Evolutionary conservation across 192 early-diverging fungal species (phyloP).

Genomic region (Podila clonocystis): DNA sequence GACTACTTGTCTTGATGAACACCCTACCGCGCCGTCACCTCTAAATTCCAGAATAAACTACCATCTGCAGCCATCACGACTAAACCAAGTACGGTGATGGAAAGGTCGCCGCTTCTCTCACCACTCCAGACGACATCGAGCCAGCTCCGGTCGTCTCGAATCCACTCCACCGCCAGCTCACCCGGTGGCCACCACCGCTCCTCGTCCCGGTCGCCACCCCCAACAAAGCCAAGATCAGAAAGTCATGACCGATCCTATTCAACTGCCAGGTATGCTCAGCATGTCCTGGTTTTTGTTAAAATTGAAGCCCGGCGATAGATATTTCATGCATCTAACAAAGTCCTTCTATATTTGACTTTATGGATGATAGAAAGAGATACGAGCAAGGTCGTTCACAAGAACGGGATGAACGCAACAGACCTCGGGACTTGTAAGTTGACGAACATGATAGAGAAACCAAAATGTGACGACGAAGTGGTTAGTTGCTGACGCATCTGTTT

Average conservation of each 20-base stretch:
- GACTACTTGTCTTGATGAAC: too few relatives aligned
- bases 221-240: slow-evolving; percentile 45
- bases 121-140: slow-evolving; percentile 41
- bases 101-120: slow-evolving; percentile 39
- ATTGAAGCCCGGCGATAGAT: background rate
- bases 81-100: slow-evolving; percentile 12
- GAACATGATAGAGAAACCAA: background rate
- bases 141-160: slow-evolving; percentile 42
- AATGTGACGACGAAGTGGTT: background rate
- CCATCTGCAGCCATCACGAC: too few relatives aligned
- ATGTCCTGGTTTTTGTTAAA: background rate
- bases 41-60: too few relatives aligned
- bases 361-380: slow-evolving; percentile 23
- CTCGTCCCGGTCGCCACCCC: slow-evolving; percentile 44
- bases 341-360: background rate
- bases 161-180: slow-evolving; percentile 48
- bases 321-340: background rate
- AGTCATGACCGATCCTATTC: slow-evolving; percentile 45
- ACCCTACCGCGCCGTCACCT: too few relatives aligned
- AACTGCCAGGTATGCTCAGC: slow-evolving; percentile 16
- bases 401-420: slow-evolving; percentile 38
- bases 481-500: background rate
- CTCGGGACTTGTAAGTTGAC: slow-evolving; percentile 42
- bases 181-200: slow-evolving; percentile 45
- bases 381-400: slow-evolving; percentile 42